phyloP scores from a whole-genome alignment of 257 asterid genomes.

The Cordia subcordata region DNA sequence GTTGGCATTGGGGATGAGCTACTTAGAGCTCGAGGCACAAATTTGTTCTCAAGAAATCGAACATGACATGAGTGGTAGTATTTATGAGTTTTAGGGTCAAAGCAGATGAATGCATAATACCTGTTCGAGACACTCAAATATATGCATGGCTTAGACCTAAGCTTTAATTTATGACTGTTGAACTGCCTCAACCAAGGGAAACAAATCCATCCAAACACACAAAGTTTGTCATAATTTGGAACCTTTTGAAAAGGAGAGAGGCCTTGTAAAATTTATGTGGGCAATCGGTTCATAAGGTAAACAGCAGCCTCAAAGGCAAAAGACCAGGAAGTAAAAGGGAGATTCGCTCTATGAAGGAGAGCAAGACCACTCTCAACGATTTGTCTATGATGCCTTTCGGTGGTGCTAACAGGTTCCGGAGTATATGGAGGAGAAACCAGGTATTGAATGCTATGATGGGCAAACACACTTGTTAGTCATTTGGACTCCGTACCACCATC shows the following conservation, averaged over 20 bases:
- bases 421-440: not conserved
- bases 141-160: too few species aligned
- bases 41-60: too few species aligned
- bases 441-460: not conserved
- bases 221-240: too few species aligned
- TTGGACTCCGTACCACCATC: not conserved
- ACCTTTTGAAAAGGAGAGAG: not conserved
- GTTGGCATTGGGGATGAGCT: too few species aligned
- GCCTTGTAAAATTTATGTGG: not conserved
- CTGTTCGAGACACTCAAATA: too few species aligned
- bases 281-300: not conserved
- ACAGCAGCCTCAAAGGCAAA: constrained; percentile 2
- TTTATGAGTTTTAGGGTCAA: too few species aligned
- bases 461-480: not conserved
- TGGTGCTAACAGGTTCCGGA: not conserved
- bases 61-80: too few species aligned
- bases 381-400: too few species aligned
- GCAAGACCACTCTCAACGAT: not conserved
- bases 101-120: too few species aligned
- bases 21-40: too few species aligned
- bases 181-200: not conserved
- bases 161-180: too few species aligned
- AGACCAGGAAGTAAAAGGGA: not conserved
- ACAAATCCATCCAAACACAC: not conserved
- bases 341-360: not conserved